Evolutionary conservation across 164 flowering plant species (phyloP).

Genomic region (Sextonia rubra): DNA sequence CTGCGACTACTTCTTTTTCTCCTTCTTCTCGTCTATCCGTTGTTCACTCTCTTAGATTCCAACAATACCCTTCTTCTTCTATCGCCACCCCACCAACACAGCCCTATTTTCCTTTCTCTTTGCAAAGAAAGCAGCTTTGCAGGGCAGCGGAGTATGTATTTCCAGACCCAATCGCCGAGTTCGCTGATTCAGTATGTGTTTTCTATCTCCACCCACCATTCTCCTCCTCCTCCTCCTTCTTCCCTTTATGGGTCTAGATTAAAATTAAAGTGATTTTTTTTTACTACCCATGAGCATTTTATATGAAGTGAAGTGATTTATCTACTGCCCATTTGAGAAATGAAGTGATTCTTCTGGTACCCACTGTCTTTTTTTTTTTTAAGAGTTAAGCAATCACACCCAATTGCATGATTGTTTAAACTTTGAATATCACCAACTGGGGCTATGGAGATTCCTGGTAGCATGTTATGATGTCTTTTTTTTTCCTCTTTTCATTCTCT

Average conservation of each 20-base stretch:
- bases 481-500: no score
- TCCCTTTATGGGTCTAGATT: not conserved
- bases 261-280: not conserved
- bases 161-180: slow-evolving; percentile 96
- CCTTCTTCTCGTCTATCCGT: not conserved
- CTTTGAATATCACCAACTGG: no score
- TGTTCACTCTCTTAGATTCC: not conserved
- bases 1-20: not conserved
- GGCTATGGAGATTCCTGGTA: no score
- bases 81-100: not conserved
- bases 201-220: not conserved
- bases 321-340: not conserved
- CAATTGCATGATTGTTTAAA: no score
- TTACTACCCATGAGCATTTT: not conserved
- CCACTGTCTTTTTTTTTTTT: not conserved
- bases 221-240: not conserved
- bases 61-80: not conserved
- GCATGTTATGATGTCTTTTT: no score
- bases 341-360: not conserved
- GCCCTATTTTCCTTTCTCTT: not conserved
- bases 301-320: not conserved
- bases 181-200: slow-evolving; percentile 61
- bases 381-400: not conserved
- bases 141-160: slow-evolving; percentile 78
- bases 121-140: slow-evolving; percentile 29